A percentile compares a stretch with the other conserved stretches of the same genome.
Conservation (phyloP, 78 protist genomes). For the Acrasis kona region DNA sequence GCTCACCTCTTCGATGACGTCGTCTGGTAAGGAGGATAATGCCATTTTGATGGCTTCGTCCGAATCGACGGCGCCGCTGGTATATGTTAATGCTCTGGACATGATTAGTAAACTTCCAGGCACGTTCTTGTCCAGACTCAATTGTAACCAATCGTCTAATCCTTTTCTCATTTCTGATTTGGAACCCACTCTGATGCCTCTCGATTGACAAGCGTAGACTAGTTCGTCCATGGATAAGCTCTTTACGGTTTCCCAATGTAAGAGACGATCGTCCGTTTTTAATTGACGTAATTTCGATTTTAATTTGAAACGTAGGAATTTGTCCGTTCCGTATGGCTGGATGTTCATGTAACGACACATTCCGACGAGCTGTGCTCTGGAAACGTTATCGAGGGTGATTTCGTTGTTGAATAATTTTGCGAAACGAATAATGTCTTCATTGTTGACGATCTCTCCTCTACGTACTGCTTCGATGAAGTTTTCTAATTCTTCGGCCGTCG, state of each 20-base stretch:
- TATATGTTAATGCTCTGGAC: background rate
- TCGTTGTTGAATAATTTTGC: constrained; percentile 62
- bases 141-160: background rate
- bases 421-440: constrained; percentile 40
- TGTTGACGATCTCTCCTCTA: constrained; percentile 25
- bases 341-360: constrained; percentile 41
- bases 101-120: background rate
- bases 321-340: constrained; percentile 11
- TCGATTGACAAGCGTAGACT: constrained; percentile 35
- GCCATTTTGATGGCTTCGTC: background rate
- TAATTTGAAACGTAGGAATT: constrained; percentile 32
- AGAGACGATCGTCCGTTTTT: constrained; percentile 45
- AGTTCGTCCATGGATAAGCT: constrained; percentile 42
- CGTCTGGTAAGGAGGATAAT: background rate
- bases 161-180: background rate
- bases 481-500: background rate
- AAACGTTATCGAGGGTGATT: constrained; percentile 67
- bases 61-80: background rate
- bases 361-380: constrained; percentile 49
- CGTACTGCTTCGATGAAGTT: background rate
- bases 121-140: background rate
- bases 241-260: constrained; percentile 42
- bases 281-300: constrained; percentile 26
- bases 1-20: background rate
- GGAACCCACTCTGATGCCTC: constrained; percentile 40